These are phyloP conservation scores for Incumbomyces delicatus DNA, from an alignment of 2,329 filamentous ascomycete genomes.

Conservation along the genomic window DNA sequence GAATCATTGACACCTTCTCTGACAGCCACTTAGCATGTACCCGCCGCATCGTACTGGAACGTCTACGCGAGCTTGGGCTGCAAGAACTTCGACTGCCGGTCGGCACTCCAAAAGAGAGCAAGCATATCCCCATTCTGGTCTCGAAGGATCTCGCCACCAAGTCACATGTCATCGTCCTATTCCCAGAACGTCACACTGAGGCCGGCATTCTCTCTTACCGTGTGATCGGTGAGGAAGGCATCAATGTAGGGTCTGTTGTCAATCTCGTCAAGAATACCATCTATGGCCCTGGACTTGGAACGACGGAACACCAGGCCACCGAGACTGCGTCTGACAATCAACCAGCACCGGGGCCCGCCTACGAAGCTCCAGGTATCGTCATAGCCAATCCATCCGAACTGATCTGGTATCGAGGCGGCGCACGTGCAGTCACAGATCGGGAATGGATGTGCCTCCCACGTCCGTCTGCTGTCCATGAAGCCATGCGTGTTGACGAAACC, in stretches of 20 bases:
- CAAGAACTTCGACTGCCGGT: slow-evolving; percentile 53
- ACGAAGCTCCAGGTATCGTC: slow-evolving; percentile 47
- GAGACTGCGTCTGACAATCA: slow-evolving; percentile 16
- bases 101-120: slow-evolving; percentile 32
- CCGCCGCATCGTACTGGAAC: slow-evolving; percentile 49
- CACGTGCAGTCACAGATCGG: slow-evolving; percentile 48
- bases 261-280: slow-evolving; percentile 47
- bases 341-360: background rate
- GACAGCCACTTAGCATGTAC: slow-evolving; percentile 45
- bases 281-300: slow-evolving; percentile 28
- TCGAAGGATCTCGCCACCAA: slow-evolving; percentile 47
- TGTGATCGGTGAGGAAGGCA: slow-evolving; percentile 52
- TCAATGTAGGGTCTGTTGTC: slow-evolving; percentile 61
- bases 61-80: slow-evolving; percentile 54
- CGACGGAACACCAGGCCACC: slow-evolving; percentile 16
- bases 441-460: slow-evolving; percentile 53
- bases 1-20: background rate
- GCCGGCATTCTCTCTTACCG: slow-evolving; percentile 67
- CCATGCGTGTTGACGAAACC: slow-evolving; percentile 41
- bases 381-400: slow-evolving; percentile 70
- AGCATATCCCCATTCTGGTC: slow-evolving; percentile 61
- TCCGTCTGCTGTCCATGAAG: slow-evolving; percentile 51
- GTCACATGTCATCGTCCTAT: slow-evolving; percentile 59
- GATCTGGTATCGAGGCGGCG: slow-evolving; percentile 60
- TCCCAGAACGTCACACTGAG: slow-evolving; percentile 63